Evolutionary conservation across 1,284 basidiomycete species (phyloP).

Genomic region (Bondarzewia mesenterica): DNA sequence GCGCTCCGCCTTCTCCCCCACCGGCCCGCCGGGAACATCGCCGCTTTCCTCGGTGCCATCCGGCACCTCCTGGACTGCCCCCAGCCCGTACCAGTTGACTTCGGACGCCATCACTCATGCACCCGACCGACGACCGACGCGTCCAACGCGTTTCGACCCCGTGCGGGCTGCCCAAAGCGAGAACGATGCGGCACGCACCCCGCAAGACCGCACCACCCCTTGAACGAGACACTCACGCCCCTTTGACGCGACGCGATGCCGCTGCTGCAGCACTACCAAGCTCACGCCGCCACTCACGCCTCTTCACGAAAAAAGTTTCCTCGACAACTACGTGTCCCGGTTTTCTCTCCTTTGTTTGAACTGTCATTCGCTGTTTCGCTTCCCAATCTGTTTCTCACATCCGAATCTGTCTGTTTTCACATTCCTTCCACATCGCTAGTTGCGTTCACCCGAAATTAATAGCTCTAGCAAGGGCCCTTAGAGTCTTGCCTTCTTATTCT

Average conservation of each 20-base stretch:
- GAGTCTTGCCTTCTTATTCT: too few species aligned
- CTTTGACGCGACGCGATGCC: background rate
- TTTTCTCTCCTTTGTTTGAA: background rate
- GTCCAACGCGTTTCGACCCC: slow-evolving; percentile 12
- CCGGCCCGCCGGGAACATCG: background rate
- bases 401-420: too few species aligned
- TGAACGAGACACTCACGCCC: background rate
- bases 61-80: slow-evolving; percentile 4
- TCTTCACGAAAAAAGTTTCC: background rate
- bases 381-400: background rate
- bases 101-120: background rate
- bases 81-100: slow-evolving; percentile 3
- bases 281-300: background rate
- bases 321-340: background rate
- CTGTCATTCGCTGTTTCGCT: background rate
- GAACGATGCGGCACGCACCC: background rate
- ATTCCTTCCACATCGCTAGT: too few species aligned
- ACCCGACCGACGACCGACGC: background rate
- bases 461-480: too few species aligned
- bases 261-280: background rate
- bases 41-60: background rate
- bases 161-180: slow-evolving; percentile 14
- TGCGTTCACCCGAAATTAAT: too few species aligned
- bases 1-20: background rate
- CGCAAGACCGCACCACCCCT: background rate